Percentiles rank a stretch among this genome's conserved stretches.
Conservation (phyloP, 352 stramenopile genomes). For the Phytophthora europaea region DNA sequence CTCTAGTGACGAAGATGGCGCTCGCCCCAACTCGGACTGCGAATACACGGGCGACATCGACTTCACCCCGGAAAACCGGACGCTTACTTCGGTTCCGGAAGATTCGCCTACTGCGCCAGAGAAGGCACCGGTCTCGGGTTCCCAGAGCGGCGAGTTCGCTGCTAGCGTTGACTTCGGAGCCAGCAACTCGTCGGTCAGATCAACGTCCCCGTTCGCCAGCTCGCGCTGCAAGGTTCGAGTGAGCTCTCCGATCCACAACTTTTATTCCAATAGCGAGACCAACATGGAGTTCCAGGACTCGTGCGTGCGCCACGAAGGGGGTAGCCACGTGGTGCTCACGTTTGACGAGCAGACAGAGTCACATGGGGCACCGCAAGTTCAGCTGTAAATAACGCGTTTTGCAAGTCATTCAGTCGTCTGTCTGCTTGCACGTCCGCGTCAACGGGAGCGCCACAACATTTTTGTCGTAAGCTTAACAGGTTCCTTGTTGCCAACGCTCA, state of each 20-base stretch:
- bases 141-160: slow-evolving; percentile 1
- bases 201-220: slow-evolving; percentile 35
- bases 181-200: slow-evolving; percentile 23
- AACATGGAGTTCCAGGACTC: slow-evolving; percentile 44
- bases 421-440: slow-evolving; percentile 1
- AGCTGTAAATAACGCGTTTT: slow-evolving; percentile 40
- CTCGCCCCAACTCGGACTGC: slow-evolving; percentile 28
- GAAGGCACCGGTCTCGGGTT: slow-evolving; percentile 1
- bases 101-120: neutral
- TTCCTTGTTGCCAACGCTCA: slow-evolving; percentile 2
- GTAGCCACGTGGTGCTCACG: slow-evolving; percentile 40
- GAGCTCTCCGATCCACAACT: slow-evolving; percentile 37
- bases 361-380: slow-evolving; percentile 31
- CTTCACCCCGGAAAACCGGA: slow-evolving; percentile 40
- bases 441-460: slow-evolving; percentile 2
- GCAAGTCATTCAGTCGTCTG: slow-evolving; percentile 6
- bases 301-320: slow-evolving; percentile 17
- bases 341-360: slow-evolving; percentile 32
- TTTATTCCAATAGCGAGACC: slow-evolving; percentile 30
- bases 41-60: slow-evolving; percentile 36
- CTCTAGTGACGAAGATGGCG: neutral
- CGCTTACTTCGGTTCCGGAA: slow-evolving; percentile 24
- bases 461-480: slow-evolving; percentile 12
- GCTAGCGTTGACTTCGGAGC: slow-evolving; percentile 30
- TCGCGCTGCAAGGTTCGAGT: slow-evolving; percentile 33